Evolutionary conservation across 2,329 filamentous ascomycete genomes (phyloP).

Genomic region (Pseudogymnoascus sp.): DNA sequence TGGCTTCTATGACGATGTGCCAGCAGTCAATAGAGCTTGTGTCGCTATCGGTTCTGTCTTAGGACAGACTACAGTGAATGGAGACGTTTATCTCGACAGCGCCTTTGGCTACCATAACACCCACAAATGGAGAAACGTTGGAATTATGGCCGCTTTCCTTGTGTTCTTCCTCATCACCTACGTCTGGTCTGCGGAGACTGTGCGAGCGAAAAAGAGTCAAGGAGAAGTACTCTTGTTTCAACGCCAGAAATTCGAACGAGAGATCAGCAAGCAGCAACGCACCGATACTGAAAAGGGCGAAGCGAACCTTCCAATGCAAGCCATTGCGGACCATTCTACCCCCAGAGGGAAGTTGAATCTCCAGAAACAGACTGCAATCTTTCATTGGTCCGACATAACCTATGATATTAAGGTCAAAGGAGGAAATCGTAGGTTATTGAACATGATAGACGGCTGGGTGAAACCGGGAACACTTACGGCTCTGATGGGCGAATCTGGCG

Average conservation of each 20-base stretch:
- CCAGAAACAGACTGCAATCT: slow-evolving; percentile 67
- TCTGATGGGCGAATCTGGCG: slow-evolving; percentile 55
- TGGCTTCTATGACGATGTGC: slow-evolving; percentile 35
- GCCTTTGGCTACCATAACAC: slow-evolving; percentile 45
- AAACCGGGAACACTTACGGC: slow-evolving; percentile 63
- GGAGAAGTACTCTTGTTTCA: slow-evolving; percentile 71
- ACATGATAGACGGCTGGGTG: slow-evolving; percentile 76
- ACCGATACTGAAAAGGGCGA: slow-evolving; percentile 13
- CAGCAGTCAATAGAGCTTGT: slow-evolving; percentile 42
- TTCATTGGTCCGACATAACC: slow-evolving; percentile 65
- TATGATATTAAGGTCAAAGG: slow-evolving; percentile 59
- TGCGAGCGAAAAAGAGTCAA: slow-evolving; percentile 62
- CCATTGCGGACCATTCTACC: slow-evolving; percentile 37
- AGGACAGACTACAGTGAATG: slow-evolving; percentile 44
- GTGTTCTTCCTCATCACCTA: slow-evolving; percentile 49
- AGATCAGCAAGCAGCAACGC: slow-evolving; percentile 15
- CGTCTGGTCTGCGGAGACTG: slow-evolving; percentile 56
- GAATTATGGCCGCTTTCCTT: slow-evolving; percentile 58
- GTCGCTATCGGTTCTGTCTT: slow-evolving; percentile 54
- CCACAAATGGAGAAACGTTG: slow-evolving; percentile 56
- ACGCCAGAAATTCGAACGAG: slow-evolving; percentile 31
- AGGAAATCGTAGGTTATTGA: slow-evolving; percentile 61
- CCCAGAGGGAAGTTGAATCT: slow-evolving; percentile 59
- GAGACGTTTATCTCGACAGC: slow-evolving; percentile 49
- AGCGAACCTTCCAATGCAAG: slow-evolving; percentile 18